Evolutionary conservation across 805 yeast genomes (phyloP), one percentile per base, ranked within the genome.

Genomic region (Yamadazyma laniorum): DNA sequence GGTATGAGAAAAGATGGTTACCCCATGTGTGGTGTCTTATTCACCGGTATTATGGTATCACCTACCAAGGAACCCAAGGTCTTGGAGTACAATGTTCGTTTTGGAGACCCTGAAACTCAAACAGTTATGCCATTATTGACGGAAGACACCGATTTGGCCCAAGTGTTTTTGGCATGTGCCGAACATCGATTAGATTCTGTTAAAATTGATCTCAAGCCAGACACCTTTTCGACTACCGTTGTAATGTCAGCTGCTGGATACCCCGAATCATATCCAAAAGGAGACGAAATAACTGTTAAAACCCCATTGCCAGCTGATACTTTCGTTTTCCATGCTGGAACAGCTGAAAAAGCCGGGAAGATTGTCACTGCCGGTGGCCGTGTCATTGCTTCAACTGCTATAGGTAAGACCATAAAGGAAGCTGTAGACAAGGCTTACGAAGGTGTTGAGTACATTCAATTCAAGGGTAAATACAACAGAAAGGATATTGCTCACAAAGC

Each of bases 101-200:
- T 93, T 52, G 99, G 99, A 47, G 99, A 93, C 62, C 99, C 99
- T 49, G 99, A 93, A 68, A 93, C 98, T 25, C 99, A 93, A 70
- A 86, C 97, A 3, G 95, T 93, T 17, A 70, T 93, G 56, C 96
- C 97, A 15, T 73, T 93, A 55, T 69, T 93, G 47, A 69, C 86
- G 32, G 77, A 79, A 29, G 84, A 81, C 38, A 82, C 96, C n/a
- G 99, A 93, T 64, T 74, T 93, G 55, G 93, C 96, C 32, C 88
- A 90, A 63, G 80, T 93, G 32, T 79, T 95, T 77, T 65, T 91
- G 38, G 99, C 98, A 32, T 83, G 95, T 48, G 95, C 93, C 31
- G 96, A 91, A 61, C 95, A 85, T 63, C 77, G 98, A 62, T 76
- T 93, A 49, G 99, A 93, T 57, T 77, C 95, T 21, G 86, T 89